Conservation (phyloP, 1,284 basidiomycete genomes). For the Ganoderma meredithae region DNA sequence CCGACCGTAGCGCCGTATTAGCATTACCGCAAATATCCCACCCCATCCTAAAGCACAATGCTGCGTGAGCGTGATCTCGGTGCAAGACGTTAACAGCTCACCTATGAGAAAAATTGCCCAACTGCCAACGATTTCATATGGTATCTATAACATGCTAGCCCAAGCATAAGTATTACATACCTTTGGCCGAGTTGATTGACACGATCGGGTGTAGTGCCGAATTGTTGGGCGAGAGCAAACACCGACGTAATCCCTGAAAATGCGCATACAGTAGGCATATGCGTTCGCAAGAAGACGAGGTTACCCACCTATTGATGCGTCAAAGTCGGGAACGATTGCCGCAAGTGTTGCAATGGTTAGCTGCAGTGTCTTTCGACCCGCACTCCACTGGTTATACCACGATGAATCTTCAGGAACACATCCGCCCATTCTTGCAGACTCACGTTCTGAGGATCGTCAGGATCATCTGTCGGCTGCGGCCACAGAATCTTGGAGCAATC, state of each 20-base stretch:
- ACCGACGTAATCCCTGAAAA: constrained; percentile 59
- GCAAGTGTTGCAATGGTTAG: constrained; percentile 67
- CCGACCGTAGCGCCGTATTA: constrained; percentile 64
- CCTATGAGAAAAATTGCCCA: constrained; percentile 74
- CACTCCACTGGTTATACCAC: constrained; percentile 46
- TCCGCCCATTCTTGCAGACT: constrained; percentile 21
- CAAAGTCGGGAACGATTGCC: constrained; percentile 72
- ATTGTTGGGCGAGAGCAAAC: constrained; percentile 64
- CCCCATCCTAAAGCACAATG: constrained; percentile 62
- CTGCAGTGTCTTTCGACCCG: constrained; percentile 56
- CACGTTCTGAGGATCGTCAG: constrained; percentile 71
- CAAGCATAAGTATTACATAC: constrained; percentile 41
- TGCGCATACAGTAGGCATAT: not conserved
- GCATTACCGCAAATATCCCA: constrained; percentile 61
- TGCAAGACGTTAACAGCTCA: constrained; percentile 32
- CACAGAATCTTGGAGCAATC: constrained; percentile 58
- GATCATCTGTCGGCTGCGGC: constrained; percentile 70
- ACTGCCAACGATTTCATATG: constrained; percentile 39
- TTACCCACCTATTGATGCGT: constrained; percentile 64
- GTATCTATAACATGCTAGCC: not conserved
- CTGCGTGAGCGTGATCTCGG: not conserved
- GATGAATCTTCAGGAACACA: no score
- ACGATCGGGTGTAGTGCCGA: constrained; percentile 58
- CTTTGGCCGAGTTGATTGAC: constrained; percentile 72
- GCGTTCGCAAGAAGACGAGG: not conserved